Evolutionary conservation across 2,329 filamentous ascomycete genomes (phyloP).

Genomic region (Aspergillus hortae): DNA sequence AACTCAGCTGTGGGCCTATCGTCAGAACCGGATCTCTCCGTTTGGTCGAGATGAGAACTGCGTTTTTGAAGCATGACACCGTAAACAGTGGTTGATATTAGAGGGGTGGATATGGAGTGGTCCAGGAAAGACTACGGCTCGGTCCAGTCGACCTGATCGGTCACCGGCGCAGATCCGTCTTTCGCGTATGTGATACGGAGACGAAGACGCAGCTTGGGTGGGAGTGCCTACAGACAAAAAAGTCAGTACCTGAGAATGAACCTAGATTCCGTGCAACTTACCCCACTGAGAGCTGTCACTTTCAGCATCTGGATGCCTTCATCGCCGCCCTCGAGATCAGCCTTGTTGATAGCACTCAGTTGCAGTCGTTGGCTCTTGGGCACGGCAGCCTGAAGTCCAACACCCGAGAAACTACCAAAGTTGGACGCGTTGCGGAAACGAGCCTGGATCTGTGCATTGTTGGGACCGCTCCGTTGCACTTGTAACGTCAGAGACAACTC

Average conservation of each 20-base stretch:
- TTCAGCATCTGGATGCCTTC: slow-evolving; percentile 92
- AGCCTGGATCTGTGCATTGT: slow-evolving; percentile 75
- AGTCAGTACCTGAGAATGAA: slow-evolving; percentile 23
- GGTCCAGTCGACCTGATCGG: slow-evolving; percentile 95
- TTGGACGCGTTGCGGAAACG: slow-evolving; percentile 76
- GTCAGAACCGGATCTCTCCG: no score
- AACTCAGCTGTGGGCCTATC: no score
- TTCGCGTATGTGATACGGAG: slow-evolving; percentile 79
- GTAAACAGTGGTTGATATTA: background rate
- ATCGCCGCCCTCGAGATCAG: slow-evolving; percentile 69
- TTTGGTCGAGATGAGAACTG: no score
- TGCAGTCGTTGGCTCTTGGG: slow-evolving; percentile 95
- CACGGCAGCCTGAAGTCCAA: slow-evolving; percentile 89
- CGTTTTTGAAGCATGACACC: background rate
- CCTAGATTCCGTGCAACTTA: slow-evolving; percentile 54
- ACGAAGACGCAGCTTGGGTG: slow-evolving; percentile 69
- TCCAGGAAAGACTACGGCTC: slow-evolving; percentile 54
- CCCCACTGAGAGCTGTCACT: slow-evolving; percentile 77
- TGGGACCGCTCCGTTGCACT: slow-evolving; percentile 68
- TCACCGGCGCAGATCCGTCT: slow-evolving; percentile 65
- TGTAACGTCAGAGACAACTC: slow-evolving; percentile 76
- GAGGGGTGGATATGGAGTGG: background rate
- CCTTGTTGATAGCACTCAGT: slow-evolving; percentile 80
- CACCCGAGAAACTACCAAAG: slow-evolving; percentile 63
- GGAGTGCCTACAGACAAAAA: slow-evolving; percentile 57